Evolutionary conservation across 2,329 filamentous ascomycete species (phyloP).

Genomic region (Botrytis sinoallii): DNA sequence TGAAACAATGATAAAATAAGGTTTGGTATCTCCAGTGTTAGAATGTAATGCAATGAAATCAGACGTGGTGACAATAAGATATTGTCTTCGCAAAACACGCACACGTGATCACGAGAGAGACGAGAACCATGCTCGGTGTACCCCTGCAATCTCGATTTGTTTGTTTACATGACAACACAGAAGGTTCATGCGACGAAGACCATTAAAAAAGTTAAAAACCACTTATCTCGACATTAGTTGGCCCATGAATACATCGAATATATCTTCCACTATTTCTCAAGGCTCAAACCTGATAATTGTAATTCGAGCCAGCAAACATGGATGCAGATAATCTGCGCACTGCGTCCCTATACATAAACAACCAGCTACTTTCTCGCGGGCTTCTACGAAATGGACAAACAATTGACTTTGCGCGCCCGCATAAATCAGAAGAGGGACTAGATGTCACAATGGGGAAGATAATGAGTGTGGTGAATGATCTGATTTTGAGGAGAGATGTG

Average conservation of each 20-base stretch:
- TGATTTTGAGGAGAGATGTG: conserved; percentile 87
- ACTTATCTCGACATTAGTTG: background rate
- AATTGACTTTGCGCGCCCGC: conserved; percentile 79
- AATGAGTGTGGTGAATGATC: conserved; percentile 90
- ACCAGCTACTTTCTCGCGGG: conserved; percentile 64
- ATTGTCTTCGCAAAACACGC: background rate
- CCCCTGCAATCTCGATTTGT: conserved; percentile 8
- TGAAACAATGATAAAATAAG: too few relatives aligned
- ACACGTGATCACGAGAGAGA: conserved; percentile 14
- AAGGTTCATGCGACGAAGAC: conserved; percentile 15
- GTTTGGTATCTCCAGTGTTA: background rate
- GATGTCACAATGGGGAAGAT: conserved; percentile 76
- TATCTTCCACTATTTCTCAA: background rate
- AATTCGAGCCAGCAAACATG: conserved; percentile 26
- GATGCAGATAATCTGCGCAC: conserved; percentile 57
- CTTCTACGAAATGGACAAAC: conserved; percentile 64
- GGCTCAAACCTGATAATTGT: background rate
- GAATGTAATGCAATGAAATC: background rate
- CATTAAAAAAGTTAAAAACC: background rate
- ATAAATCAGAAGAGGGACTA: conserved; percentile 58
- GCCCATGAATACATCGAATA: background rate
- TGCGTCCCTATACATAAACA: conserved; percentile 70
- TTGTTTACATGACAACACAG: conserved; percentile 20
- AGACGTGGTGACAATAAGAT: background rate
- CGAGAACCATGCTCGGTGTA: background rate